Conservation (phyloP, 2,329 filamentous ascomycete genomes). For the Calonectria multiphialidica region DNA sequence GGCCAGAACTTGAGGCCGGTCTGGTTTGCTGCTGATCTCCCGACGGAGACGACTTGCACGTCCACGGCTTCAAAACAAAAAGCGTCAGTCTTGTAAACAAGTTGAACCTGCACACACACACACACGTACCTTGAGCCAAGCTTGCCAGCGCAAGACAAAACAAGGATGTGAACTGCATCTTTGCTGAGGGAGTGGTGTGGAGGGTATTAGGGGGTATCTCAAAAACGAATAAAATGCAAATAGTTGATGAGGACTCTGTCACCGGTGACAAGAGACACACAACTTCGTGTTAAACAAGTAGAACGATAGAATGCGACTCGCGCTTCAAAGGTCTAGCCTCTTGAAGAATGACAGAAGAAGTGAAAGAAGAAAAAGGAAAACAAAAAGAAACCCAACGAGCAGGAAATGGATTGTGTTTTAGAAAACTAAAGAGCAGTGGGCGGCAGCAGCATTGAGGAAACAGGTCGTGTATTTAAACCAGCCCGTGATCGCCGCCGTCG, state of each 20-base stretch:
- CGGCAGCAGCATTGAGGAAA: conserved; percentile 36
- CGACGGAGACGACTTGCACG: conserved; percentile 76
- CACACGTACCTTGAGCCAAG: conserved; percentile 57
- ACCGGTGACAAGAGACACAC: conserved; percentile 19
- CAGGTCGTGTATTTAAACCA: conserved; percentile 56
- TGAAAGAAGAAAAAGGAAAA: conserved; percentile 26
- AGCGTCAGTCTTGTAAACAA: conserved; percentile 14
- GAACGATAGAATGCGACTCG: conserved; percentile 41
- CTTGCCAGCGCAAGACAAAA: conserved; percentile 61
- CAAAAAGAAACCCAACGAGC: conserved; percentile 39
- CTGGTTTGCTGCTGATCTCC: conserved; percentile 61
- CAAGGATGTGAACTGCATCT: conserved; percentile 66
- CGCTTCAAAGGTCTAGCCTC: conserved; percentile 49
- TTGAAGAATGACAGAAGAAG: conserved; percentile 32
- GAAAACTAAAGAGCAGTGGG: conserved; percentile 37
- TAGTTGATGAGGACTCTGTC: conserved; percentile 30
- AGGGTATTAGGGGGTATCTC: conserved; percentile 30
- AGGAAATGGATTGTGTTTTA: conserved; percentile 22
- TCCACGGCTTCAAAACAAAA: conserved; percentile 45
- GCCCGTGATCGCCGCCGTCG: conserved; percentile 2
- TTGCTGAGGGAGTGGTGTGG: conserved; percentile 53
- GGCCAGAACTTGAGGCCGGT: conserved; percentile 72
- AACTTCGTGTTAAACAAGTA: neutral
- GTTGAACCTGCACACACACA: neutral
- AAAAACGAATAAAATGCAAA: conserved; percentile 34